Base-by-base conservation (phyloP, 192 early-diverging fungal species). In the Podochytrium sp. region DNA sequence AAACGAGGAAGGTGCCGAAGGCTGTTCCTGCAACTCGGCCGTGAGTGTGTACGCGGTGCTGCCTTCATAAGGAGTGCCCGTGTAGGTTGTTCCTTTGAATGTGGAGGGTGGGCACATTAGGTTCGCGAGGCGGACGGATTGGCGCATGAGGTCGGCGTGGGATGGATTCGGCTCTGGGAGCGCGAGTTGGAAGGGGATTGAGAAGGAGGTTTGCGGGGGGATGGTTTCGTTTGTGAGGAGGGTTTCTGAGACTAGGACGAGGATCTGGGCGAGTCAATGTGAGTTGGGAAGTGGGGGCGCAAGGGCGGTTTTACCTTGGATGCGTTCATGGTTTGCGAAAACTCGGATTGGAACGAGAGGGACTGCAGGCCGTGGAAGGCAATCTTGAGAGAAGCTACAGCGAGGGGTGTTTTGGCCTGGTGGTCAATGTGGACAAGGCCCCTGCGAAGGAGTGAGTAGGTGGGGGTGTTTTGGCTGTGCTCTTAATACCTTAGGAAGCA, bases 151-250 rank as follows among this genome's bases (percentile, higher is more conserved):
- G 66, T 32, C 59, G 30, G 30, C 49, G 20, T 63, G 30, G 43
- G 50, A 52, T 20, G 76, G 67, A 10, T 63, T 68, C 20, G 78
- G 73, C 12, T 79, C 69, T 29, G 79, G 82, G 30, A 80, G 74
- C 7, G 51, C 55, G 7, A 84, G 65, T 23, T 79, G 75, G 64
- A 84, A 84, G 18, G 83, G 83, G 33, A 84, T 69, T 65, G 35
- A 81, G 5, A 65, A 41, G 3, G 3, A 5, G 41, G 41, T 34
- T 37, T 32, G 63, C 34, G 23, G 47, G 29, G 23, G 73, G 23
- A 69, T 7, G 7, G 66, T 55, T 69, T 55, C 51, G 51, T 69
- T 35, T n/a, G 6, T 35, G 16, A 69, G n/a, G 18, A 78, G 47
- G 59, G 42, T 76, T 29, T 77, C 80, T 25, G 65, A 25, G 7